These are phyloP conservation scores for Microdochium trichocladiopsis DNA, from an alignment of 2,329 filamentous ascomycete genomes.

Conservation along the genomic window DNA sequence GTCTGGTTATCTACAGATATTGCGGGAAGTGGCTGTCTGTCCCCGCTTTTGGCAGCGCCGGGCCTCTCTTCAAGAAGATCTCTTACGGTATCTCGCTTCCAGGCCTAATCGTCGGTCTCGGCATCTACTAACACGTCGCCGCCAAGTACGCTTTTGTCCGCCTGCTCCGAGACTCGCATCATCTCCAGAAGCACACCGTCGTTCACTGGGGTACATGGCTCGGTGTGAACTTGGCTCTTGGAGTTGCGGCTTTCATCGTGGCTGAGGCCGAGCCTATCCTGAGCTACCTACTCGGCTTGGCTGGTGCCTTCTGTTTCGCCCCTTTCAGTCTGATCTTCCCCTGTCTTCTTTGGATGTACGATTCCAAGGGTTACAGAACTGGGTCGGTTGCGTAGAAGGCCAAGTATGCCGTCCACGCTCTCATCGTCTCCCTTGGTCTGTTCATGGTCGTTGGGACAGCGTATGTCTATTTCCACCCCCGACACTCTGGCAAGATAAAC, in stretches of 20 bases:
- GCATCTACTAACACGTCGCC: constrained; percentile 27
- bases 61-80: constrained; percentile 21
- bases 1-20: constrained; percentile 21
- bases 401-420: constrained; percentile 13
- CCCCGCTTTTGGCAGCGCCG: constrained; percentile 19
- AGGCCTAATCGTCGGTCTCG: constrained; percentile 17
- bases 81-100: constrained; percentile 22
- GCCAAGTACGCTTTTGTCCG: constrained; percentile 33
- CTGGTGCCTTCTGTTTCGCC: constrained; percentile 20
- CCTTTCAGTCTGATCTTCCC: constrained; percentile 20
- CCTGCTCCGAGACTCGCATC: constrained; percentile 25
- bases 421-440: constrained; percentile 12
- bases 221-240: constrained; percentile 19
- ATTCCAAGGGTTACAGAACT: constrained; percentile 10
- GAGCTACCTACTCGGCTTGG: constrained; percentile 24
- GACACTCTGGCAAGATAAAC: background rate
- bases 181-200: constrained; percentile 24
- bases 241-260: constrained; percentile 20
- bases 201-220: constrained; percentile 29
- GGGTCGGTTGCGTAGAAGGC: constrained; percentile 5
- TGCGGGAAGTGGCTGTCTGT: constrained; percentile 20
- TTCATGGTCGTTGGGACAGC: constrained; percentile 18
- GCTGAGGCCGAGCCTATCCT: constrained; percentile 26
- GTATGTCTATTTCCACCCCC: constrained; percentile 10
- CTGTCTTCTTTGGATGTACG: constrained; percentile 18